Base-by-base conservation (phyloP, 108 stramenopile genomes). In the Nitzschia sp. region DNA sequence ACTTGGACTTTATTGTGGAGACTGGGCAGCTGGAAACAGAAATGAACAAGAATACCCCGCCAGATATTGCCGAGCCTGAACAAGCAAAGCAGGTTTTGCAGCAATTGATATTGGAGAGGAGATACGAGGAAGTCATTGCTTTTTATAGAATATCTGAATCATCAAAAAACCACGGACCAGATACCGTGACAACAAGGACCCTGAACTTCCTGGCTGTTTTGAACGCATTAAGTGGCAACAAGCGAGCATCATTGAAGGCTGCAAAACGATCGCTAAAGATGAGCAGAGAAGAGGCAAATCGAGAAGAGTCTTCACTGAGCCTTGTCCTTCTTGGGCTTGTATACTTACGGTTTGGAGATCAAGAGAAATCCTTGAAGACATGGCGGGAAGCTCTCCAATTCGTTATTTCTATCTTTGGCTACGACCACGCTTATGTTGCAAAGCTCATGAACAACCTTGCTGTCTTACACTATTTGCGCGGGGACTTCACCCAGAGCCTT, bases 371-470 rank as follows among this genome's bases (percentile, higher is more conserved):
- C 9, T 27, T 73, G 22, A 53, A 35, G 22, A 41, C 63, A 8
- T 73, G 63, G 63, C 52, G 55, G 29, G 58, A 73, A 58, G 53
- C 63, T 15, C 47, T 73, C 11, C 72, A 73, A 47, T 56, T 44
- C 11, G 26, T 46, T 0, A 66, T 68, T 21, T 45, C 23, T 17
- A 41, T 41, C 28, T 31, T 64, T 17, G 72, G 72, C 26, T 65
- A 73, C 55, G 72, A 73, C 38, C 72, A 73, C 65, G 9, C 63
- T 1, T 55, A 55, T 34, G 63, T 73, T 9, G 72, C 72, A 2
- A 28, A 56, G 29, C 47, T 73, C 31, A 31, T 73, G 16, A 57
- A 55, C 44, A 73, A 73, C 53, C 33, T 73, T 9, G 72, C 60
- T 9, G 45, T 44, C 33, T 35, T 73, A 6, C 63, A 73, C 30